These are phyloP conservation scores for Solanum bulbocastanum DNA, from an alignment of 257 asterid genomes.

Conservation along the genomic window DNA sequence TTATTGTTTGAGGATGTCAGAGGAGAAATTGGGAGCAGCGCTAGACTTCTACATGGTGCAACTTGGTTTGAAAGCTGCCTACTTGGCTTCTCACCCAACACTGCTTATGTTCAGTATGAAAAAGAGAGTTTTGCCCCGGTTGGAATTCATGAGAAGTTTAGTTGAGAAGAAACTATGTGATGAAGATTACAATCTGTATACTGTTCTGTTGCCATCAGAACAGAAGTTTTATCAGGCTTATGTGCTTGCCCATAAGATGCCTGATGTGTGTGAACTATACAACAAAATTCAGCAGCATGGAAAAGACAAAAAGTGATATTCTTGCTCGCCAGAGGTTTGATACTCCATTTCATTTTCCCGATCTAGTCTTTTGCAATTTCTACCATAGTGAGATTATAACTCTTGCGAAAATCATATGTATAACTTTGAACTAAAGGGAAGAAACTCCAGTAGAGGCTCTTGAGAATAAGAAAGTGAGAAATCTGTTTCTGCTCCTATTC, in stretches of 20 bases:
- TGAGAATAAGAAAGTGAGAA: neutral
- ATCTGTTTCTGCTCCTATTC: neutral
- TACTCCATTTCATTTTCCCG: neutral
- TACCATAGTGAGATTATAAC: neutral
- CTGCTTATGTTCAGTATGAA: constrained; percentile 10
- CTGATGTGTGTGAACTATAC: constrained; percentile 1
- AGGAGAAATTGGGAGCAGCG: neutral
- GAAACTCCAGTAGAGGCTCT: neutral
- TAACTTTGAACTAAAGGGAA: neutral
- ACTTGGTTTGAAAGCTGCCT: neutral
- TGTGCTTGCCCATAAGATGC: constrained; percentile 8
- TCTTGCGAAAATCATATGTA: neutral
- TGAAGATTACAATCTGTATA: neutral
- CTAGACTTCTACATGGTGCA: neutral
- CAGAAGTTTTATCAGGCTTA: neutral
- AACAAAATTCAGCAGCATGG: neutral
- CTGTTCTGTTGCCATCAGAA: neutral
- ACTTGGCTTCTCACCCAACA: neutral
- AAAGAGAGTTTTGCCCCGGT: constrained; percentile 15
- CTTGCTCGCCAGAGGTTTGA: neutral
- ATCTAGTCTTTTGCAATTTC: neutral
- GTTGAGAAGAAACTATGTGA: neutral
- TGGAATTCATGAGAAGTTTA: constrained; percentile 1
- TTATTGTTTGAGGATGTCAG: neutral
- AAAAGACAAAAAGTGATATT: neutral